Evolutionary conservation across 2,329 filamentous ascomycete species (phyloP), one percentile per base, ranked within the genome.

Genomic region (Exophiala phaeomuriformis): DNA sequence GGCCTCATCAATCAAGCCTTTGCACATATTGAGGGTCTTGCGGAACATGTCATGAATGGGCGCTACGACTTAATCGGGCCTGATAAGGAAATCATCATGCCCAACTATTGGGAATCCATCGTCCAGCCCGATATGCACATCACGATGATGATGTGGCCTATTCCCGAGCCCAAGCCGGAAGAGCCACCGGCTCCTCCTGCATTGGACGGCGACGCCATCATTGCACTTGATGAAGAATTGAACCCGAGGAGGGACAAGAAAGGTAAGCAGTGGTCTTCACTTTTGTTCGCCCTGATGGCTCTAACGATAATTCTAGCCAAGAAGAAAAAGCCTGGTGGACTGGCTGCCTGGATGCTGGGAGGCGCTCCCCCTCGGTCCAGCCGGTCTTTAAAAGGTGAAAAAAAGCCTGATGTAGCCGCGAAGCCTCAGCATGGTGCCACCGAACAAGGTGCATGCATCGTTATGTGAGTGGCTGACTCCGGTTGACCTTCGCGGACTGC

Each of bases 1-100:
- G 84, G 88, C 44, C 77, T 93, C 36, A 91, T 93, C 67, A 86
- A 86, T 65, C 87, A 91, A 72, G 88, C 88, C 12, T 93, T 93
- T 66, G 68, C 85, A 19, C 85, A 90, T 62, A 84, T 93, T 47
- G 86, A 90, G 46, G 74, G 84, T 8, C 82, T 91, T 50, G 85
- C 85, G 0, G 83, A 82, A 10, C 85, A 89, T 62, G 87, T 93
- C 29, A 81, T 83, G 60, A 79, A 86, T 53, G 86, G 88, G 1
- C 85, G 88, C 64, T 93, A 90, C 68, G 88, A 93, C 66, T 73
- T 93, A 40, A 78, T 88, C 48, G 88, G 86, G 0, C 86, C 88
- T 3, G 82, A 88, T 63, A 85, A 85, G 39, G 85, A 93, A 67
- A 90, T 91, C 59, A 90, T 93, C 63, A 79, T 93, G 39, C 86